phyloP scores from a whole-genome alignment of 345 rosid species.

The Draba incana region DNA sequence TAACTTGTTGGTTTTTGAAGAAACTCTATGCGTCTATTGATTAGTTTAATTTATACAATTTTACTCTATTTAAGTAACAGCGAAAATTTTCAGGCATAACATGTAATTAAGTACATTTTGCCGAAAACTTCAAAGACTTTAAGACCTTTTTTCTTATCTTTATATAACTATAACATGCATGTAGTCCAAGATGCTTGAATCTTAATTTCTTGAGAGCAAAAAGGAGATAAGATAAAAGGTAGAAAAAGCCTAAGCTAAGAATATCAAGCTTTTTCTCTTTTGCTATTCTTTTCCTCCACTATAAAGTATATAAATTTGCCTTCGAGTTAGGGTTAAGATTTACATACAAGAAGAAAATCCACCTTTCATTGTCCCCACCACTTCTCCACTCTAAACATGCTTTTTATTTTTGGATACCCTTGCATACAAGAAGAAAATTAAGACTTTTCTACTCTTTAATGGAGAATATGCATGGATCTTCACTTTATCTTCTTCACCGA shows the following conservation, averaged over 20 bases:
- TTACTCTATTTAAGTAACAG: too few species aligned
- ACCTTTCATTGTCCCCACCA: constrained; percentile 44
- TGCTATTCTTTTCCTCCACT: constrained; percentile 35
- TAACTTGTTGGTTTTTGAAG: too few species aligned
- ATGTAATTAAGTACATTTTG: not conserved
- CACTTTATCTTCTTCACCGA: constrained; percentile 41
- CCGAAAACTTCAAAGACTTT: not conserved
- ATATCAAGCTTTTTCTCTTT: constrained; percentile 43
- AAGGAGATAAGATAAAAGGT: constrained; percentile 36
- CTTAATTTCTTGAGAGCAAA: constrained; percentile 29
- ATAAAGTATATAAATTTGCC: constrained; percentile 29
- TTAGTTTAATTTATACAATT: too few species aligned
- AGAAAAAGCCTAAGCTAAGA: constrained; percentile 44
- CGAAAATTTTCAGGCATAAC: too few species aligned
- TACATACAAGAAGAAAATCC: too few species aligned
- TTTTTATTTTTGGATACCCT: constrained; percentile 35
- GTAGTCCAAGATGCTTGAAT: constrained; percentile 3
- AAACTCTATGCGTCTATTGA: too few species aligned
- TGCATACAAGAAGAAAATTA: constrained; percentile 32
- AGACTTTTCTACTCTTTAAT: constrained; percentile 37
- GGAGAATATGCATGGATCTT: constrained; percentile 48
- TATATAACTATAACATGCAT: constrained; percentile 6
- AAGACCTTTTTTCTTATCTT: not conserved
- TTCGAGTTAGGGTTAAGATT: constrained; percentile 42
- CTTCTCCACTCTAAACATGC: constrained; percentile 39